Evolutionary conservation across 208 protist species (phyloP).

Genomic region (Wallacemonas sp.): DNA sequence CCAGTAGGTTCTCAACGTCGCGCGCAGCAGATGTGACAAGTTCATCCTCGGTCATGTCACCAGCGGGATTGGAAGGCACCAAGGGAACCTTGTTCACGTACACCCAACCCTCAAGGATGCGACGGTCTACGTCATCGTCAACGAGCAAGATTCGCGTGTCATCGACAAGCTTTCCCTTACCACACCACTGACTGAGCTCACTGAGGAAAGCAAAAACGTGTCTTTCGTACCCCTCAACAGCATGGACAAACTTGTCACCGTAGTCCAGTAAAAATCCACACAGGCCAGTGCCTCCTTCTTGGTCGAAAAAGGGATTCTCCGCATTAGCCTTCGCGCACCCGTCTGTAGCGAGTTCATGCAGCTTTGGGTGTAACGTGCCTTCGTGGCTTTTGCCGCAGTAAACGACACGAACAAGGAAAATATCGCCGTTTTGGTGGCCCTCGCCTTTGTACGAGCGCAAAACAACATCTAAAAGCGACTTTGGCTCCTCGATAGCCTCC

Average conservation of each 20-base stretch:
- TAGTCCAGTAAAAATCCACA: constrained; percentile 60
- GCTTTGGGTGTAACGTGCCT: constrained; percentile 3
- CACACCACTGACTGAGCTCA: constrained; percentile 25
- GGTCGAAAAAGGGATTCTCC: constrained; percentile 27
- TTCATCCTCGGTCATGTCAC: constrained; percentile 50
- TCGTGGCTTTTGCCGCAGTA: constrained; percentile 38
- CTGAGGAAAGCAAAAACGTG: constrained; percentile 50
- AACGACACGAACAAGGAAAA: constrained; percentile 46
- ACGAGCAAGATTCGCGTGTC: constrained; percentile 58
- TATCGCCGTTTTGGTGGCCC: constrained; percentile 32
- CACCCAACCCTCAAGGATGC: constrained; percentile 16
- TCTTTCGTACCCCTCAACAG: constrained; percentile 58
- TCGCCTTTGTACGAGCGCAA: constrained; percentile 32
- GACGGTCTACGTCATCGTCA: constrained; percentile 52
- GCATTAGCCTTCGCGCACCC: constrained; percentile 20
- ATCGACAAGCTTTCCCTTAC: constrained; percentile 13
- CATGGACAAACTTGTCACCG: constrained; percentile 57
- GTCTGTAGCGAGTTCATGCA: constrained; percentile 21
- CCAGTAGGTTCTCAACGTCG: constrained; percentile 48
- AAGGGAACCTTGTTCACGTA: constrained; percentile 57
- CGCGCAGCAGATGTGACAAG: constrained; percentile 36
- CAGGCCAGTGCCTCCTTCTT: constrained; percentile 14
- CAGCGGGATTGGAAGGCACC: constrained; percentile 13
- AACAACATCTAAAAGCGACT: constrained; percentile 50
- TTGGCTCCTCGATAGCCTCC: constrained; percentile 33